Evolutionary conservation across 768 basidiomycete genomes (phyloP).

Genomic region (Collybiopsis luxurians): DNA sequence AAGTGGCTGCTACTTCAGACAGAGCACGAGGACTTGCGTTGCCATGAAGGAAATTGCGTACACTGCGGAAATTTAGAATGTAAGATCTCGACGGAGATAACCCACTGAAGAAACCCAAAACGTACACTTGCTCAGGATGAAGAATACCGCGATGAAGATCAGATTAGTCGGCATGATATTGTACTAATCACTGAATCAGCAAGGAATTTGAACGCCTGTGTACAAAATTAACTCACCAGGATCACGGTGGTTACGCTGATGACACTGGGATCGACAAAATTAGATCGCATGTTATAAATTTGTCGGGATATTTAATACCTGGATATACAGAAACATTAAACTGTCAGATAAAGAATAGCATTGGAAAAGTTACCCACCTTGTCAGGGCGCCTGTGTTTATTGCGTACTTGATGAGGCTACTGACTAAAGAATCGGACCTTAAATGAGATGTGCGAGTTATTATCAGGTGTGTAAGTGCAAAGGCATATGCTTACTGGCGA

Average conservation of each 20-base stretch:
- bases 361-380: constrained; percentile 33
- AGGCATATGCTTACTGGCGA: constrained; percentile 31
- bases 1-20: not conserved
- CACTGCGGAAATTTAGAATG: constrained; percentile 43
- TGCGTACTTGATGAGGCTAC: constrained; percentile 54
- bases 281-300: constrained; percentile 1
- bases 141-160: constrained; percentile 60
- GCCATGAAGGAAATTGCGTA: constrained; percentile 67
- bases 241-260: constrained; percentile 51
- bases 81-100: not conserved
- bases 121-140: constrained; percentile 65
- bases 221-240: constrained; percentile 32
- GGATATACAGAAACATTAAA: not conserved
- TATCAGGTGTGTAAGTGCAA: not conserved
- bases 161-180: constrained; percentile 52
- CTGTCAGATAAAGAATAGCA: not conserved
- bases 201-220: not conserved
- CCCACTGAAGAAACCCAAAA: not conserved
- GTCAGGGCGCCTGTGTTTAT: constrained; percentile 67
- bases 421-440: constrained; percentile 58
- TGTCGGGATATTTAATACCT: not conserved
- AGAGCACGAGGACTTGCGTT: constrained; percentile 38
- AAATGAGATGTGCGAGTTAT: not conserved
- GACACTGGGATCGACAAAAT: constrained; percentile 25
- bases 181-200: constrained; percentile 36